Evolutionary conservation across 2,329 filamentous ascomycete species (phyloP).

Genomic region (Fusarium penzigii): DNA sequence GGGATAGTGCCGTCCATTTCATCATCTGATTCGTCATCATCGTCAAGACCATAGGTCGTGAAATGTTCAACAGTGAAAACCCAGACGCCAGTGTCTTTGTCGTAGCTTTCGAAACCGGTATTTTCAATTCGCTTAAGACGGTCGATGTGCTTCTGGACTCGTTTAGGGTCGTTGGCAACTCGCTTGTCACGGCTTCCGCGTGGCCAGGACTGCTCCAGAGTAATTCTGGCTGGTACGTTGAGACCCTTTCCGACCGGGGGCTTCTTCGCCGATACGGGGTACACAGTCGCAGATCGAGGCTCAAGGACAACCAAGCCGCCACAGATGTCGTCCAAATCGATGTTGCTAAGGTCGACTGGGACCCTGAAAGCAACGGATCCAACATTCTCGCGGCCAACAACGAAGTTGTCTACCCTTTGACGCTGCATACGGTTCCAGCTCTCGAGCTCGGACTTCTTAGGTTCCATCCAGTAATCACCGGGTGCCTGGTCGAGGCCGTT

Average conservation of each 20-base stretch:
- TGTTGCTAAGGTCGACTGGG: conserved; percentile 77
- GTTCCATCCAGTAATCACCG: conserved; percentile 84
- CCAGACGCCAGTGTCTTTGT: conserved; percentile 81
- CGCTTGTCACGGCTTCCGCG: conserved; percentile 61
- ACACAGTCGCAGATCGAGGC: conserved; percentile 83
- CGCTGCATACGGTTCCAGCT: conserved; percentile 80
- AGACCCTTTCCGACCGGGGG: conserved; percentile 83
- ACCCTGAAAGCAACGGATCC: conserved; percentile 81
- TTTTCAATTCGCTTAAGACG: conserved; percentile 76
- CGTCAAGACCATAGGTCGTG: conserved; percentile 87
- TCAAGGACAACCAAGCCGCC: conserved; percentile 75
- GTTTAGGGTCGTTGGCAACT: conserved; percentile 56
- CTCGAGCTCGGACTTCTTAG: conserved; percentile 66
- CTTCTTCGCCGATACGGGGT: conserved; percentile 74
- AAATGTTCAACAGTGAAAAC: conserved; percentile 93
- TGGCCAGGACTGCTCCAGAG: conserved; percentile 92
- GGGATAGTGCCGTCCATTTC: conserved; percentile 39
- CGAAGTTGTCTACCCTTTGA: conserved; percentile 71
- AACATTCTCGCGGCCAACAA: conserved; percentile 78
- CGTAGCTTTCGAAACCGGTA: conserved; percentile 81
- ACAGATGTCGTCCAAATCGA: conserved; percentile 79
- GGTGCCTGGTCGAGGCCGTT: conserved; percentile 49
- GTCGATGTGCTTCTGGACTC: conserved; percentile 78
- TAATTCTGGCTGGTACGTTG: conserved; percentile 86
- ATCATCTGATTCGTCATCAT: conserved; percentile 69